These are phyloP conservation scores for Eleusine indica DNA, from an alignment of 176 grass and related monocot species.

Conservation along the genomic window DNA sequence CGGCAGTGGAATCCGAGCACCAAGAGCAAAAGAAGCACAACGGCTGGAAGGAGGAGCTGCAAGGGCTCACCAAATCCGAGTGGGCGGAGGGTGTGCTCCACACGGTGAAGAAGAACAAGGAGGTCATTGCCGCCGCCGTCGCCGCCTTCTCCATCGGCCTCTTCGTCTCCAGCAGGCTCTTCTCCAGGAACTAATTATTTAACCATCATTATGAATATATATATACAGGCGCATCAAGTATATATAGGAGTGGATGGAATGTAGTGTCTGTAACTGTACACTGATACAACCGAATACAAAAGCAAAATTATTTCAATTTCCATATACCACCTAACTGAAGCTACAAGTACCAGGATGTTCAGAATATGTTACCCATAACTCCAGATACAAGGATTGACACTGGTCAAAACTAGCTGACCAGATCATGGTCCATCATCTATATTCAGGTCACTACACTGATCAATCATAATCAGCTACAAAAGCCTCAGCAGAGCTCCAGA, in stretches of 20 bases:
- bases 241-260: background rate
- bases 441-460: background rate
- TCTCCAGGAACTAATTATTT: conserved; percentile 23
- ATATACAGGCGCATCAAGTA: no score
- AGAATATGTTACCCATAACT: background rate
- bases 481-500: background rate
- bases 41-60: conserved; percentile 35
- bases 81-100: conserved; percentile 43
- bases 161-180: conserved; percentile 40
- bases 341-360: background rate
- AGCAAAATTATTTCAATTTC: background rate
- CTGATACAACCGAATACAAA: background rate
- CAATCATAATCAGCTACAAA: background rate
- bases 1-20: background rate
- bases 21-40: background rate
- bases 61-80: background rate
- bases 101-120: conserved; percentile 42
- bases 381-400: background rate
- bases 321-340: background rate
- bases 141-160: conserved; percentile 48
- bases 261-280: background rate
- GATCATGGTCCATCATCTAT: background rate
- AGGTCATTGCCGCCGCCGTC: conserved; percentile 29
- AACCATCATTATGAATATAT: no score
- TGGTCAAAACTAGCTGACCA: background rate